Evolutionary conservation across 768 basidiomycete genomes (phyloP).

Genomic region (Leccinellum luteum): DNA sequence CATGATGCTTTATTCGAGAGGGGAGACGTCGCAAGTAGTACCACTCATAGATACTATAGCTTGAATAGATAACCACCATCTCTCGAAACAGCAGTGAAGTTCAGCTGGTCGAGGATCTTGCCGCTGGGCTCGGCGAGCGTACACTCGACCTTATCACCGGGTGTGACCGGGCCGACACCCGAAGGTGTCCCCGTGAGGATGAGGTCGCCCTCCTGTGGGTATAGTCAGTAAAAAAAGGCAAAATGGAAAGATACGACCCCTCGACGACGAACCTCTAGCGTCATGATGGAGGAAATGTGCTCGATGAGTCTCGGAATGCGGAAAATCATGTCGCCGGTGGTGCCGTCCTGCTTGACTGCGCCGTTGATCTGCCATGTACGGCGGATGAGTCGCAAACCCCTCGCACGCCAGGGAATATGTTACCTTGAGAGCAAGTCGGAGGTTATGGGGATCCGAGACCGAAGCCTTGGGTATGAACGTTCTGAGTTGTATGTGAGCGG

Average conservation of each 20-base stretch:
- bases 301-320: slow-evolving; percentile 83
- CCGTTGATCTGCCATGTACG: slow-evolving; percentile 68
- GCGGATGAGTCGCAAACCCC: background rate
- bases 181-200: slow-evolving; percentile 89
- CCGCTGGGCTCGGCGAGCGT: slow-evolving; percentile 54
- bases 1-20: slow-evolving; percentile 1
- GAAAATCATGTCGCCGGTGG: slow-evolving; percentile 90
- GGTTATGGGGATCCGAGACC: slow-evolving; percentile 69
- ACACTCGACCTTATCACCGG: slow-evolving; percentile 81
- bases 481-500: slow-evolving; percentile 35
- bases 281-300: slow-evolving; percentile 95
- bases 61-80: slow-evolving; percentile 66
- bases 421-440: slow-evolving; percentile 76
- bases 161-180: slow-evolving; percentile 76
- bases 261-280: slow-evolving; percentile 74
- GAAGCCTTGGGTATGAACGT: slow-evolving; percentile 76
- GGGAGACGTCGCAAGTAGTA: background rate
- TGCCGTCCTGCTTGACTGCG: slow-evolving; percentile 77
- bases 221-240: background rate
- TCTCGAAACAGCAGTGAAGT: slow-evolving; percentile 65
- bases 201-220: slow-evolving; percentile 79
- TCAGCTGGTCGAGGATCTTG: slow-evolving; percentile 56
- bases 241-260: background rate
- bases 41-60: slow-evolving; percentile 13
- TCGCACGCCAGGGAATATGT: background rate